phyloP scores from a whole-genome alignment of 768 basidiomycete genomes.

The Kwoniella pini region DNA sequence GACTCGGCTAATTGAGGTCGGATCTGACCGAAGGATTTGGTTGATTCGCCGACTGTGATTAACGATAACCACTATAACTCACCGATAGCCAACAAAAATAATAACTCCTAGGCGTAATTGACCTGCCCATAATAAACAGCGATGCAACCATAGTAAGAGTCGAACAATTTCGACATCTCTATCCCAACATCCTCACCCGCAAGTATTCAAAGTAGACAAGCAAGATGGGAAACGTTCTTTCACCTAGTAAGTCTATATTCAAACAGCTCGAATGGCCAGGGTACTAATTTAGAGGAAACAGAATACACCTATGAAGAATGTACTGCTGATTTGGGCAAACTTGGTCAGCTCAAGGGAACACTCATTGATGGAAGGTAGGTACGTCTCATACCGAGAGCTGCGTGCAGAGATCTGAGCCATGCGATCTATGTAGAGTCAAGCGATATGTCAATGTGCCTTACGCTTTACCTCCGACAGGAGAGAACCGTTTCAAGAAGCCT shows the following conservation, averaged over 20 bases:
- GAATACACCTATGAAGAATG: constrained; percentile 15
- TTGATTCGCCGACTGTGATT: neutral
- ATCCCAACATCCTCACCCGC: too few relatives aligned
- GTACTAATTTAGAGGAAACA: neutral
- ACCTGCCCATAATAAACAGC: too few relatives aligned
- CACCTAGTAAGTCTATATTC: constrained; percentile 3
- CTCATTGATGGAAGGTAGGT: constrained; percentile 5
- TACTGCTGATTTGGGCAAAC: constrained; percentile 12
- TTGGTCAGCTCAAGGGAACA: constrained; percentile 5
- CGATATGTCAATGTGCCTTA: constrained; percentile 24
- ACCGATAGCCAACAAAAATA: too few relatives aligned
- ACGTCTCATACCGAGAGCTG: neutral
- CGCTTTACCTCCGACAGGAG: constrained; percentile 20
- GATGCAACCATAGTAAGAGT: too few relatives aligned
- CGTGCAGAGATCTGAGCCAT: neutral
- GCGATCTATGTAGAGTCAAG: constrained; percentile 4
- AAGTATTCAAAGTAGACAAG: too few relatives aligned
- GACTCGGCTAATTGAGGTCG: neutral
- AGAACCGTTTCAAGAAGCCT: constrained; percentile 16
- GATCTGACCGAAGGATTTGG: neutral
- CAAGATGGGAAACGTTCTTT: constrained; percentile 19
- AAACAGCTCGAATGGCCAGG: too few relatives aligned
- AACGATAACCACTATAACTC: neutral
- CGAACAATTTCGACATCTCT: too few relatives aligned
- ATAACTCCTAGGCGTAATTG: too few relatives aligned